Conservation (phyloP, 495 filamentous ascomycete species). For the Penicillium pulvis region DNA sequence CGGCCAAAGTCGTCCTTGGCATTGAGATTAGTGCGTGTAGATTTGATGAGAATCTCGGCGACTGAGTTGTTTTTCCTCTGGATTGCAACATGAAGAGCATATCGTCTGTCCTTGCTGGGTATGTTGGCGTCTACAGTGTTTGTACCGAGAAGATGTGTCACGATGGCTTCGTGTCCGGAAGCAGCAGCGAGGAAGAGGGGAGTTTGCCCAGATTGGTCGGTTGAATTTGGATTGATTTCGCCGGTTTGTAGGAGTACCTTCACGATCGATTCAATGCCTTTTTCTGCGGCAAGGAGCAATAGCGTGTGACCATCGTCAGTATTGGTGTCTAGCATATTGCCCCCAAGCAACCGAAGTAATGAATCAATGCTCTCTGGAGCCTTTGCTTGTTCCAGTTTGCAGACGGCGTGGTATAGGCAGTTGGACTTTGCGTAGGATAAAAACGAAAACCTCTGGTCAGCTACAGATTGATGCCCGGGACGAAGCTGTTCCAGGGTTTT, state of each 20-base stretch:
- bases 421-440: constrained; percentile 6
- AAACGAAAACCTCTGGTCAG: background rate
- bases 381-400: background rate
- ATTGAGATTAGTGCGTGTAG: background rate
- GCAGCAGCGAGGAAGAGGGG: constrained; percentile 1
- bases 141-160: background rate
- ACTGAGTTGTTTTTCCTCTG: background rate
- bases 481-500: constrained; percentile 4
- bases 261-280: background rate
- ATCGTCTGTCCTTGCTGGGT: background rate
- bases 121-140: background rate
- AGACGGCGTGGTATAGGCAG: background rate
- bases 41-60: background rate
- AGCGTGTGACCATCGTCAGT: background rate
- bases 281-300: background rate
- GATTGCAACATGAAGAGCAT: background rate
- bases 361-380: background rate
- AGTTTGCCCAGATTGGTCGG: background rate
- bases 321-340: background rate
- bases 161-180: background rate
- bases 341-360: background rate
- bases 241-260: background rate
- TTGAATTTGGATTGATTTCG: background rate
- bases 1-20: background rate
- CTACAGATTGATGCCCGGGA: background rate